Evolutionary conservation across 768 basidiomycete genomes (phyloP), one percentile per base, ranked within the genome.

Genomic region (Termitomyces sp.): DNA sequence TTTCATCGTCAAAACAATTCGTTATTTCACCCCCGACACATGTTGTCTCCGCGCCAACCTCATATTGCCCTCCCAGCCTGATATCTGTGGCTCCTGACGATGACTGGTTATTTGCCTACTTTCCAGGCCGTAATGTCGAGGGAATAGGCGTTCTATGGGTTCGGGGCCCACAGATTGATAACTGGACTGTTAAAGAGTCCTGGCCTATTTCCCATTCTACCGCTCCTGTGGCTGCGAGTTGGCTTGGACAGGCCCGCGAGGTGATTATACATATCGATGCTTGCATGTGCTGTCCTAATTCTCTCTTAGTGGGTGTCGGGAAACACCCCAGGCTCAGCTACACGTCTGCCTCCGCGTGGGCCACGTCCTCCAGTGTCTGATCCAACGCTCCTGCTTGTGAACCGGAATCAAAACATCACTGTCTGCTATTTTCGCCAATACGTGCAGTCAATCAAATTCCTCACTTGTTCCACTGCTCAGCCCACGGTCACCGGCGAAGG

Each of bases 71-170:
- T 7, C 85, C 90, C 0, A 81, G 81, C 7, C 71, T 87, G 35
- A 83, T 92, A 54, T 83, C 84, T 7, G 79, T 85, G 20, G 81
- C 85, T 6, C 79, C 87, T 3, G 75, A 75, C 33, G 84, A 87
- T 62, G 77, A 80, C 52, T 88, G 82, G 84, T 69, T 92, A 5
- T 91, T 91, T 67, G 90, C 89, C 1, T 92, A 86, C 68, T 92
- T 89, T 68, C 89, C 90, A 12, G 78, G 86, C 44, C 75, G 75
- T 35, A 80, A 79, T 28, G 70, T 74, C 1, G 84, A 86, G 61
- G 88, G 89, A 12, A 71, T 83, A 46, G 84, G 81, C 13, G 89
- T 90, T 68, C 65, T 91, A 16, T 92, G 90, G 89, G 78, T 76
- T 52, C 80, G 82, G 36, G 86, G 80, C 3, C 60, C 75, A 12